phyloP scores from a whole-genome alignment of 495 filamentous ascomycete species.

The Daldinia loculata region DNA sequence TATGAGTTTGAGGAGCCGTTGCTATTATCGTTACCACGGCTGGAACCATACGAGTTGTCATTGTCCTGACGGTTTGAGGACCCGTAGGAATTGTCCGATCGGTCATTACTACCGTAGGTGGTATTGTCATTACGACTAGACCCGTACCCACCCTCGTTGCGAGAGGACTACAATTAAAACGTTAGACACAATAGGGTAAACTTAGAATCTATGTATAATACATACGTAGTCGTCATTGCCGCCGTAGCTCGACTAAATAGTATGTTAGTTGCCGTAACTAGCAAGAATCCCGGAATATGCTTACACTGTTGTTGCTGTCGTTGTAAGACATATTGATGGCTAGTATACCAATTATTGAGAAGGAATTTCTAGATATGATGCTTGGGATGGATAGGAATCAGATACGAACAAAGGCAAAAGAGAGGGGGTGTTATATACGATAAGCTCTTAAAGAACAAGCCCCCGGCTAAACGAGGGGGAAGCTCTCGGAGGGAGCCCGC shows the following conservation, averaged over 20 bases:
- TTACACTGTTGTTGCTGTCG: slow-evolving; percentile 34
- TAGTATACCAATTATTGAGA: background rate
- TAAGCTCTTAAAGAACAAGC: slow-evolving; percentile 14
- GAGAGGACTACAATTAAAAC: background rate
- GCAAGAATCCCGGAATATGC: background rate
- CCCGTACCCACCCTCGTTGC: slow-evolving; percentile 7
- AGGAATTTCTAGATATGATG: background rate
- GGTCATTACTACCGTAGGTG: background rate
- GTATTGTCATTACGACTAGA: background rate
- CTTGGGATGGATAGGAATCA: background rate
- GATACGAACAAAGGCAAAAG: background rate
- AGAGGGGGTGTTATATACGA: slow-evolving; percentile 33
- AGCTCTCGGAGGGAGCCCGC: slow-evolving; percentile 24
- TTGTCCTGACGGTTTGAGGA: slow-evolving; percentile 38
- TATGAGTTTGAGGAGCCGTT: slow-evolving; percentile 26
- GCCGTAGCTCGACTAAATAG: slow-evolving; percentile 35
- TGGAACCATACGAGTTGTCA: slow-evolving; percentile 23
- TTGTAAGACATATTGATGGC: slow-evolving; percentile 47
- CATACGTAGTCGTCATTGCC: slow-evolving; percentile 14
- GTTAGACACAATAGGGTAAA: background rate
- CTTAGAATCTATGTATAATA: background rate
- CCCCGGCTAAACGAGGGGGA: slow-evolving; percentile 27
- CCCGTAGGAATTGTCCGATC: slow-evolving; percentile 18
- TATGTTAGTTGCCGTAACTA: slow-evolving; percentile 12
- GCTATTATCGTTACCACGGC: slow-evolving; percentile 15